phyloP scores from a whole-genome alignment of 2,329 filamentous ascomycete genomes.

The Sarocladium strictum region DNA sequence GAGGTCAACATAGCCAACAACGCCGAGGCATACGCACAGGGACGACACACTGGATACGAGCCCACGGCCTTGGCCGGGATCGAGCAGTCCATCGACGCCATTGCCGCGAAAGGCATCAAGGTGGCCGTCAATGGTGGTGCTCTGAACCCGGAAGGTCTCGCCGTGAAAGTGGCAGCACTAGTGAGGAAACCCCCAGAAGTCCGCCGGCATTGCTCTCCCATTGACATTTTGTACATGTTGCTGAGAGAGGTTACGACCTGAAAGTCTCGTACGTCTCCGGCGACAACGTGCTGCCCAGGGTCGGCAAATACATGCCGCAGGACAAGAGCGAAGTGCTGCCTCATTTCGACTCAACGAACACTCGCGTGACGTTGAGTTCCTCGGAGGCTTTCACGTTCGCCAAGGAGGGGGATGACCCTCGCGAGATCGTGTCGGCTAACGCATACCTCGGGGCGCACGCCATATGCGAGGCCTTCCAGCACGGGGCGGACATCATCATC shows the following conservation, averaged over 20 bases:
- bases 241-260: constrained; percentile 21
- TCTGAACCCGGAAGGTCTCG: constrained; percentile 46
- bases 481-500: constrained; percentile 35
- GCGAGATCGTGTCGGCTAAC: too few species aligned
- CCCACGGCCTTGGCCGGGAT: constrained; percentile 18
- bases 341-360: too few species aligned
- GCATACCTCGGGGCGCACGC: constrained; percentile 46
- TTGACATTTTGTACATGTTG: too few species aligned
- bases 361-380: too few species aligned
- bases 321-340: too few species aligned
- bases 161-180: constrained; percentile 29
- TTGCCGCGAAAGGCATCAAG: constrained; percentile 41
- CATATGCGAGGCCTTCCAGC: constrained; percentile 30
- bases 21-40: constrained; percentile 10
- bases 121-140: constrained; percentile 52
- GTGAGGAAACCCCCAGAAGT: too few species aligned
- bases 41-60: constrained; percentile 16
- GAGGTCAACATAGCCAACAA: constrained; percentile 22
- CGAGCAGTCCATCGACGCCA: constrained; percentile 24
- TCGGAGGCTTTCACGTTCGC: too few species aligned
- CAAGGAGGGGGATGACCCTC: constrained; percentile 13
- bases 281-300: too few species aligned
- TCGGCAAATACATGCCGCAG: too few species aligned
- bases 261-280: too few species aligned
- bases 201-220: too few species aligned